Evolutionary conservation across 2,329 filamentous ascomycete species (phyloP).

Genomic region (Fonsecaea pedrosoi): DNA sequence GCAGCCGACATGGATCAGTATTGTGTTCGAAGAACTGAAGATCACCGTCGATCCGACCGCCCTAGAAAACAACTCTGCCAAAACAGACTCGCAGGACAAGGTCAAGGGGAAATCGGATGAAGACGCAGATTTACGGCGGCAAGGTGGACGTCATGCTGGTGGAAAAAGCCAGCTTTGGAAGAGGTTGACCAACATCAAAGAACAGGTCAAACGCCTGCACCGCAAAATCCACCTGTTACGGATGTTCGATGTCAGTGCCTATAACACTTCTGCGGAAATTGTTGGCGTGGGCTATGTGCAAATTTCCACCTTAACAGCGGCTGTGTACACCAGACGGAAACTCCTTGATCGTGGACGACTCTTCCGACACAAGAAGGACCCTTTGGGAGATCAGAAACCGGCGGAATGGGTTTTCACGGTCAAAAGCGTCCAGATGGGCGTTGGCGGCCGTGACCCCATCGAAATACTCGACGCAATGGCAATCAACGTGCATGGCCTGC

Average conservation of each 20-base stretch:
- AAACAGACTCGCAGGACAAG: constrained; percentile 31
- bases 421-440: constrained; percentile 85
- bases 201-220: constrained; percentile 84
- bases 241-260: constrained; percentile 85
- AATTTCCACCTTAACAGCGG: constrained; percentile 80
- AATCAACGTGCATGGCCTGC: constrained; percentile 87
- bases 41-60: constrained; percentile 80
- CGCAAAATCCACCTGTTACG: constrained; percentile 85
- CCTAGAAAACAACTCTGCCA: constrained; percentile 54
- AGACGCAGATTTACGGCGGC: constrained; percentile 36
- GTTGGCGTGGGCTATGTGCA: constrained; percentile 84
- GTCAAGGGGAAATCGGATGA: constrained; percentile 34
- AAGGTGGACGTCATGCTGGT: constrained; percentile 26
- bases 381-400: constrained; percentile 69
- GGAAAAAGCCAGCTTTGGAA: constrained; percentile 78
- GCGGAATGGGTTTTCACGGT: constrained; percentile 93
- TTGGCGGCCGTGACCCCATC: constrained; percentile 80
- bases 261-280: constrained; percentile 77
- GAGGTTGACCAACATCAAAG: constrained; percentile 77
- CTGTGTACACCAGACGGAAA: constrained; percentile 88
- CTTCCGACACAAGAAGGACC: constrained; percentile 78
- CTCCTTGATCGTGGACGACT: constrained; percentile 89
- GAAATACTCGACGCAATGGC: constrained; percentile 88
- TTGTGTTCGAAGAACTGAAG: constrained; percentile 83
- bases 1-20: constrained; percentile 93